Evolutionary conservation across 495 filamentous ascomycete species (phyloP).

Genomic region (Neurospora africana): DNA sequence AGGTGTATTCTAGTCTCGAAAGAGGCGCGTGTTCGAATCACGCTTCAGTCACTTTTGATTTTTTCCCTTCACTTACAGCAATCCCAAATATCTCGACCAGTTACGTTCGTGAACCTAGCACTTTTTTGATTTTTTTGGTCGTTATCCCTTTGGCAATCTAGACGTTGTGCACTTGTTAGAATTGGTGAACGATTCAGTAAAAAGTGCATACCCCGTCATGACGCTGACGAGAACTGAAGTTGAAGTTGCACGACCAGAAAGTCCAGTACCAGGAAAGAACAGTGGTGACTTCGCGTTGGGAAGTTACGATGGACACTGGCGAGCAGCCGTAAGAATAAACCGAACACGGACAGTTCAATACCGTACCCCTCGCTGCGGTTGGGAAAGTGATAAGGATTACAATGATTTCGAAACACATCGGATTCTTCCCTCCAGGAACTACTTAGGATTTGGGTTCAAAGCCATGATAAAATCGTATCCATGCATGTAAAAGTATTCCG

Average conservation of each 20-base stretch:
- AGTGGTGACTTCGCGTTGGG: not conserved
- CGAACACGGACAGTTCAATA: not conserved
- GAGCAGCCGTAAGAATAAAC: not conserved
- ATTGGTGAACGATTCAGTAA: not conserved
- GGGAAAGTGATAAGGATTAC: not conserved
- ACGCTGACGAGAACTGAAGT: not conserved
- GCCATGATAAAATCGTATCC: not conserved
- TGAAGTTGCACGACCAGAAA: not conserved
- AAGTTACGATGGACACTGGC: not conserved
- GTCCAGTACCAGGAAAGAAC: not conserved
- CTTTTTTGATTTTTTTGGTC: not conserved
- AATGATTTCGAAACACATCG: not conserved
- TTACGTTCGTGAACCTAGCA: not conserved
- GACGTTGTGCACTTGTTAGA: not conserved
- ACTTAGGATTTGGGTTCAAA: not conserved
- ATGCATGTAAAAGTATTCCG: not conserved
- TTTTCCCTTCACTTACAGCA: not conserved
- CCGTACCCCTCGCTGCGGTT: not conserved
- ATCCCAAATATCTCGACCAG: not conserved
- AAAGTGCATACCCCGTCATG: not conserved
- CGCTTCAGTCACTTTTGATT: not conserved
- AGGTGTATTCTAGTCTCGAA: not conserved
- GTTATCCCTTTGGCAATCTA: not conserved
- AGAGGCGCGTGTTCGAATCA: constrained; percentile 3
- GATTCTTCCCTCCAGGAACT: not conserved